Base-by-base conservation (phyloP, 192 early-diverging fungal genomes). In the Tieghemiomyces parasiticus region DNA sequence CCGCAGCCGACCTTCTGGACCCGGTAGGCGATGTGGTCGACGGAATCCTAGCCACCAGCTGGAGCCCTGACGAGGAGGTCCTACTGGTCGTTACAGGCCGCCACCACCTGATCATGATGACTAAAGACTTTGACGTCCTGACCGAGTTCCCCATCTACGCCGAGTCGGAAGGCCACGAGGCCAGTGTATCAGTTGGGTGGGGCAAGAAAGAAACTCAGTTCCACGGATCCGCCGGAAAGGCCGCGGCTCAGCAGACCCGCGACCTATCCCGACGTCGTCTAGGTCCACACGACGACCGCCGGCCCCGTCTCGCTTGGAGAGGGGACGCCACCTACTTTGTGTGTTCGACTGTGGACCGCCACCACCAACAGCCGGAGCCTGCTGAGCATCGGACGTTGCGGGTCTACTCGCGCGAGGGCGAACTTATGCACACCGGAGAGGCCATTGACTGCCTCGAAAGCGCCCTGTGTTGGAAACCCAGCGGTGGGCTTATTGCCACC, bases 171-270 rank as follows among this genome's bases (percentile, higher is more conserved):
- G 88, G 82, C 12, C 82, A 91, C 71, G 89, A 80, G 70, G 72
- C 58, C 22, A 79, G 74, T 14, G 84, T 92, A 13, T 80, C 75
- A 25, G 78, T 99, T n/a, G 95, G 95, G 42, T 99, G 95, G 95
- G 95, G 95, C 62, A 83, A 79, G 45, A 91, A 88, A 55, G 93
- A 94, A 67, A 99, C 95, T 13, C 95, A 99, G 65, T 99, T 96
- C 67, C 92, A 95, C 64, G 95, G 95, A 48, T 81, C 84, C 22
- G 85, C 74, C 50, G 91, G 88, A 56, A 91, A 95, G 66, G 59
- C 71, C 26, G 87, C 85, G 16, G 83, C 87, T 2, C 69, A 75
- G 59, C 65, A 68, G 63, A 78, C 74, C 58, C 60, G 63, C 6
- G 71, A 69, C 54, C 60, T 60, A 16, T 65, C 58, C 20, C 64